A percentile compares a stretch with the other conserved stretches of the same genome.
Conservation (phyloP, 805 yeast species). For the Kazachstania bromeliacearum region DNA sequence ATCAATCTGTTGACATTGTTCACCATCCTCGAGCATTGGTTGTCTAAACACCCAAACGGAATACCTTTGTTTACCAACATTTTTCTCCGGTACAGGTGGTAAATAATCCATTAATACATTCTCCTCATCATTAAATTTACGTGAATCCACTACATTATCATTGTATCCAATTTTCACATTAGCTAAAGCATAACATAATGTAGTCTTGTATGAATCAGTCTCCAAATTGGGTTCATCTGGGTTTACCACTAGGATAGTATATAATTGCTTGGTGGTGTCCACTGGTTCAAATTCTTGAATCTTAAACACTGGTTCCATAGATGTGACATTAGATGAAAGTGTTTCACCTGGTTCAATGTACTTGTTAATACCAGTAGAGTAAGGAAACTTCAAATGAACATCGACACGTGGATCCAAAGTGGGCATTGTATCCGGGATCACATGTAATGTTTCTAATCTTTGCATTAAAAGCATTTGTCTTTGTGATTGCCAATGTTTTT, state of each 20-base stretch:
- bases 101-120: constrained; percentile 46
- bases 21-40: too few relatives aligned
- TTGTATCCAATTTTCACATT: constrained; percentile 52
- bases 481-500: constrained; percentile 61
- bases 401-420: constrained; percentile 75
- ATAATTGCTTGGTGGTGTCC: constrained; percentile 39
- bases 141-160: constrained; percentile 42
- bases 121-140: constrained; percentile 31
- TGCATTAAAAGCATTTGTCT: constrained; percentile 80
- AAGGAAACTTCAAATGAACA: constrained; percentile 66
- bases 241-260: constrained; percentile 74
- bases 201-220: constrained; percentile 58
- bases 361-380: constrained; percentile 49
- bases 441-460: constrained; percentile 73
- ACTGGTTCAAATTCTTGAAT: constrained; percentile 59
- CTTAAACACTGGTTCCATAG: constrained; percentile 66
- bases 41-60: constrained; percentile 90
- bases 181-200: constrained; percentile 66
- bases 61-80: constrained; percentile 72
- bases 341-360: constrained; percentile 74
- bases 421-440: constrained; percentile 91
- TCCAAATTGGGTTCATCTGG: constrained; percentile 82
- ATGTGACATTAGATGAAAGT: constrained; percentile 64
- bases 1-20: not conserved
- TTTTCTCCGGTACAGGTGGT: constrained; percentile 87